Evolutionary conservation across 495 filamentous ascomycete genomes (phyloP), one percentile per base, ranked within the genome.

Genomic region (Aspergillus avenaceus): DNA sequence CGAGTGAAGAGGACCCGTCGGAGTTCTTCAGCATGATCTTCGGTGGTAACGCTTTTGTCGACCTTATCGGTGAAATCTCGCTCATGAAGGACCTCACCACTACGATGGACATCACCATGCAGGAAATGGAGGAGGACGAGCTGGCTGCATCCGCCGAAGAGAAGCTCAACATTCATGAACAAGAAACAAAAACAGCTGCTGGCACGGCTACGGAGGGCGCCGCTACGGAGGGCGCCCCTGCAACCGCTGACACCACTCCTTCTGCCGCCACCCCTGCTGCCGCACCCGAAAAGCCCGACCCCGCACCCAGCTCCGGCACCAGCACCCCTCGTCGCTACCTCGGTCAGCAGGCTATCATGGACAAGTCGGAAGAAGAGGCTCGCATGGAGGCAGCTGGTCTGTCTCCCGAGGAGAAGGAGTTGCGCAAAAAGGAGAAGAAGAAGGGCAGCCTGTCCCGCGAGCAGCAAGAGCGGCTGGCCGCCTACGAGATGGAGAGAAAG

Each of bases 11-110:
- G 75, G 93, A 99, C 59, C 95, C 93, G 0, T 81, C 90, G 36
- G 95, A 99, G 72, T 99, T 99, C 82, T 97, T 99, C 69, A 84
- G 88, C 55, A 95, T 90, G 79, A 97, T 99, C 51, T 99, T 99
- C 60, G 93, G 93, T 54, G 93, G 93, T 28, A 92, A 96, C 50
- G 93, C 95, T 4, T 99, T 99, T 61, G 78, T 85, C 21, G 92
- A 93, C 67, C 82, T 90, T 62, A 95, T 93, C 58, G 90, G 90
- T 46, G 90, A 95, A 71, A 91, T 95, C 52, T 90, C 86, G 40
- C 78, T 95, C 44, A 92, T 95, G 85, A 93, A 91, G 67, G 90
- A 93, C 56, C 74, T 95, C 29, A 91, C 88, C 3, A 83, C 86
- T 49, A 90, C 89, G 2, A 92, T 93, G 88, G 90, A 93, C 56